These are phyloP conservation scores for Sphagnum tenellum DNA, from an alignment of 225 moss, liverwort and hornwort species.

Conservation along the genomic window DNA sequence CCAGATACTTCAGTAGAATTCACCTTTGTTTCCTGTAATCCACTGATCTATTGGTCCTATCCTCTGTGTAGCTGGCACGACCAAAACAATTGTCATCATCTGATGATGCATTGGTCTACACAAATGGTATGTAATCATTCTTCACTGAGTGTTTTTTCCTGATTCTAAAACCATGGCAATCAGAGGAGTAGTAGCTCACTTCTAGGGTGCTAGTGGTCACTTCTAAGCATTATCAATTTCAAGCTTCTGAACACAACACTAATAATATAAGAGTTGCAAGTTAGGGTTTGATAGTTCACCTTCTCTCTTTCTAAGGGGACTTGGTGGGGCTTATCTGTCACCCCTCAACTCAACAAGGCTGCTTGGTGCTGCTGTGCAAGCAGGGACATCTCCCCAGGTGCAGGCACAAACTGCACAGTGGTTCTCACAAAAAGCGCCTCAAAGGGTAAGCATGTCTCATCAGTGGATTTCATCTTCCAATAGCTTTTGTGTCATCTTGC, in stretches of 20 bases:
- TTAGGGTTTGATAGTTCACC: neutral
- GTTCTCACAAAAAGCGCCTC: slow-evolving; percentile 71
- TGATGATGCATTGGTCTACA: slow-evolving; percentile 33
- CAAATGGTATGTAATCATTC: slow-evolving; percentile 28
- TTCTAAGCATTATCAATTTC: neutral
- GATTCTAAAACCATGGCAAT: neutral
- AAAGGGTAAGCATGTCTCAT: slow-evolving; percentile 41
- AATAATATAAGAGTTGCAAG: neutral
- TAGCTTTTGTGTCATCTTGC: neutral
- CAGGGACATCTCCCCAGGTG: slow-evolving; percentile 40
- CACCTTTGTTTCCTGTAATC: neutral
- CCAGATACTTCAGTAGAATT: neutral
- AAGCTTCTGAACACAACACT: neutral
- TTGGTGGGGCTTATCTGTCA: too few species aligned
- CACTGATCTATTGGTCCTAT: neutral
- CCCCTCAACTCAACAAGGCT: neutral
- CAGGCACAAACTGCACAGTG: slow-evolving; percentile 70
- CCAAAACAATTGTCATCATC: too few species aligned
- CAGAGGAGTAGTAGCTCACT: neutral
- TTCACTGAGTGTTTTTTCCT: neutral
- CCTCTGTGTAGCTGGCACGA: neutral
- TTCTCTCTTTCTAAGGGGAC: neutral
- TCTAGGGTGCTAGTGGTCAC: neutral
- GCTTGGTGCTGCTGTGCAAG: slow-evolving; percentile 8
- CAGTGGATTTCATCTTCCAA: neutral